Base-by-base conservation (phyloP, 1,284 basidiomycete genomes). In the Stereum hirsutum region DNA sequence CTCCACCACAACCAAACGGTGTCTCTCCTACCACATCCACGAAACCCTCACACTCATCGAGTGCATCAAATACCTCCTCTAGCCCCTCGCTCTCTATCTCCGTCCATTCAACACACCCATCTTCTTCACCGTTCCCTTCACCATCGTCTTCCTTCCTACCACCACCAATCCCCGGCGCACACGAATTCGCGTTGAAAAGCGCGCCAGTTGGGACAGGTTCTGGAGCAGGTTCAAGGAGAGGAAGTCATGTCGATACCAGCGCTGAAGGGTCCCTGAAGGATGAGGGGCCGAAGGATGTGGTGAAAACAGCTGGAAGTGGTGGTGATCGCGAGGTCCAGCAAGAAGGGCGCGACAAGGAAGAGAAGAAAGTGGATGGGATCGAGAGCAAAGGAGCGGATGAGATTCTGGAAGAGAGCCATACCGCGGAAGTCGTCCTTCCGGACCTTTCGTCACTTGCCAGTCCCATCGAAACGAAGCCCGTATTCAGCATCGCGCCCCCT, bases 81-180 rank as follows among this genome's bases (percentile, higher is more conserved):
- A 31, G 28, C 28, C 56, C 49, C 12, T 60, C 66, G 42, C 65
- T 75, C 36, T 70, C 70, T 7, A 62, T 75, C 45, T 61, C 65
- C 28, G 54, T 73, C 40, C 66, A 71, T 49, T 59, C 62, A 8
- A 59, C 62, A n/a, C n/a, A n/a, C 23, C 62, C 69, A 7, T 66
- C 73, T 21, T 63, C 72, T 0, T 75, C 75, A 7, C 78, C 79
- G 4, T 83, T 82, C 54, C 81, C 81, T 1, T 80, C 78, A 0
- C 81, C 81, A 14, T 75, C 75, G 0, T 80, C 76, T 7, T 69
- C 77, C 1, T 83, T 84, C 52, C 54, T 81, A 3, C 78, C 80
- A 6, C 81, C 81, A 11, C 80, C 81, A 2, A 67, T 70, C 11
- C 75, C 75, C 2, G 70, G 71, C 10, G 65, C 72, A 27, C 78